Evolutionary conservation across 805 yeast species (phyloP).

Genomic region (Hemisphaericaspora nanyangensis): DNA sequence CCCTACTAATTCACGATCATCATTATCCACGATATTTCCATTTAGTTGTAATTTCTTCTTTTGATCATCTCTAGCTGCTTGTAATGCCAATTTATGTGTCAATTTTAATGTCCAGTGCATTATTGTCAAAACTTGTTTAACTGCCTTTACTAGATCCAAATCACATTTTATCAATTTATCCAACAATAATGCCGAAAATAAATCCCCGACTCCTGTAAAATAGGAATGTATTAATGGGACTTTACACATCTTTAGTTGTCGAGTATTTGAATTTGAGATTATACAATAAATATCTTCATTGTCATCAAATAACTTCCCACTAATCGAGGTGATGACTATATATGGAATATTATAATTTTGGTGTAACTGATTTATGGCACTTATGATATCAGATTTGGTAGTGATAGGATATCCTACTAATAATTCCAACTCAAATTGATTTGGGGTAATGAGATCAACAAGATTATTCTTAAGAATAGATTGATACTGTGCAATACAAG

Average conservation of each 20-base stretch:
- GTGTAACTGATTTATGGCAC: conserved; percentile 51
- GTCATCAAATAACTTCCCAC: conserved; percentile 12
- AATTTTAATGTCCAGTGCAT: conserved; percentile 49
- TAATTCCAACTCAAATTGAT: conserved; percentile 83
- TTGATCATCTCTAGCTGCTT: background rate
- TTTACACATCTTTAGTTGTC: conserved; percentile 32
- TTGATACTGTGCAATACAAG: conserved; percentile 33
- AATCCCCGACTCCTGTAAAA: conserved; percentile 94
- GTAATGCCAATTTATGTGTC: conserved; percentile 41
- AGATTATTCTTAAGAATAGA: conserved; percentile 49
- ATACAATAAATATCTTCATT: conserved; percentile 25
- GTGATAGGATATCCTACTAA: conserved; percentile 51
- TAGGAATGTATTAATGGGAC: conserved; percentile 69
- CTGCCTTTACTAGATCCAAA: conserved; percentile 26
- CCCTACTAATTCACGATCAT: conserved; percentile 25
- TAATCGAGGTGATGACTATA: conserved; percentile 66
- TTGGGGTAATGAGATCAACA: conserved; percentile 82
- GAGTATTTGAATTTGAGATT: conserved; percentile 12
- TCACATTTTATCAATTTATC: conserved; percentile 44
- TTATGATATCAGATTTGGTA: conserved; percentile 31
- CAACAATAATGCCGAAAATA: conserved; percentile 74
- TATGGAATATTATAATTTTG: conserved; percentile 45
- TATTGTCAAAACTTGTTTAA: conserved; percentile 52
- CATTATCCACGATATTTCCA: conserved; percentile 3
- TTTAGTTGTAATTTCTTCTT: background rate